A percentile compares a stretch with the other conserved stretches of the same genome.
These are phyloP conservation scores for Camelina sativa DNA, from an alignment of 345 rosid genomes.

Conservation along the genomic window DNA sequence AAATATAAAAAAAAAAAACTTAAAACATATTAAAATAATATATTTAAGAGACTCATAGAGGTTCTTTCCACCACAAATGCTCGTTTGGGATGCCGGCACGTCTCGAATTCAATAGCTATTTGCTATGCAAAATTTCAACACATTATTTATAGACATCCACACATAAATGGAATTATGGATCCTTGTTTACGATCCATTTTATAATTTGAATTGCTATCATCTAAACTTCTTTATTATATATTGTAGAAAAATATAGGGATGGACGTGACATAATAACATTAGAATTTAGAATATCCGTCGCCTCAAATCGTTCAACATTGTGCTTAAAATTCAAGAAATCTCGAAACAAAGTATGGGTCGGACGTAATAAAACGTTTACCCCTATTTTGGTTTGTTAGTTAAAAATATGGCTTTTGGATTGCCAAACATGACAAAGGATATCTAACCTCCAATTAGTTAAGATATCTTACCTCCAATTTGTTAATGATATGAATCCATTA, in stretches of 20 bases:
- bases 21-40: too few relatives aligned
- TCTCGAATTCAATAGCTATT: too few relatives aligned
- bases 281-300: neutral
- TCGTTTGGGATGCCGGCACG: too few relatives aligned
- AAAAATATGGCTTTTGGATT: neutral
- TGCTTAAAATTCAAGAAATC: slow-evolving; percentile 12
- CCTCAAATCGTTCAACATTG: neutral
- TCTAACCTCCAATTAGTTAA: slow-evolving; percentile 37
- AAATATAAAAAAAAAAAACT: too few relatives aligned
- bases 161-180: too few relatives aligned
- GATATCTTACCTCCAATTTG: slow-evolving; percentile 29
- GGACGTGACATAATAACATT: slow-evolving; percentile 1
- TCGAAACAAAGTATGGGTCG: slow-evolving; percentile 13
- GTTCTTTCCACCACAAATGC: too few relatives aligned
- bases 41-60: too few relatives aligned
- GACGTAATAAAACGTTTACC: neutral
- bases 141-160: too few relatives aligned
- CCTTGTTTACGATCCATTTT: too few relatives aligned
- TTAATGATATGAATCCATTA: neutral
- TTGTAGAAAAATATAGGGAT: neutral
- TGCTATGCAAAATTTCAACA: too few relatives aligned
- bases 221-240: too few relatives aligned
- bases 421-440: slow-evolving; percentile 23
- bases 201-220: too few relatives aligned
- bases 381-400: neutral